Conservation (phyloP, 352 stramenopile genomes). For the Phytophthora megakarya region DNA sequence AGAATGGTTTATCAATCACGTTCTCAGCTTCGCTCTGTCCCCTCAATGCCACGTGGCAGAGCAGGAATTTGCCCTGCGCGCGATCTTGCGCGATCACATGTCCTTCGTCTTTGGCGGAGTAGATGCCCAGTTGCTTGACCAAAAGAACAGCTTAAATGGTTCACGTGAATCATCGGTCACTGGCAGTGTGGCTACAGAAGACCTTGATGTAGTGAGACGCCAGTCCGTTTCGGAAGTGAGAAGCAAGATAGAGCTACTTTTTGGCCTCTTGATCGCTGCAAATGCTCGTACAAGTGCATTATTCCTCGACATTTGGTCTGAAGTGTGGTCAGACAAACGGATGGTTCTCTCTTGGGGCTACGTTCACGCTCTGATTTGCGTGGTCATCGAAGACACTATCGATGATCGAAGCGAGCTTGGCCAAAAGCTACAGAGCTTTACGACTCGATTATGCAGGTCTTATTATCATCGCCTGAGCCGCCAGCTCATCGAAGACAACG, state of each 20-base stretch:
- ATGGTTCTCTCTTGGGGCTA: conserved; percentile 50
- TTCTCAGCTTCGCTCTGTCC: conserved; percentile 60
- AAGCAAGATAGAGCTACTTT: conserved; percentile 34
- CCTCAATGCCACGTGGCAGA: conserved; percentile 32
- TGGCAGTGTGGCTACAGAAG: conserved; percentile 6
- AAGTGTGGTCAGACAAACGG: conserved; percentile 42
- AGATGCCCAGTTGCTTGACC: conserved; percentile 14
- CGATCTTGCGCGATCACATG: conserved; percentile 50
- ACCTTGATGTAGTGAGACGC: conserved; percentile 30
- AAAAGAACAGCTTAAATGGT: conserved; percentile 30
- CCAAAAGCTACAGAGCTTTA: conserved; percentile 31
- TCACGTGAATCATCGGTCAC: conserved; percentile 10
- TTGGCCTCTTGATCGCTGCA: conserved; percentile 25
- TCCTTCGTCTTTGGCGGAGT: conserved; percentile 55
- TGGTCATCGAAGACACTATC: conserved; percentile 22
- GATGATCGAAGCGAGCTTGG: conserved; percentile 23
- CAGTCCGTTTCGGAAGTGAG: conserved; percentile 23
- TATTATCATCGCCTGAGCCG: conserved; percentile 31
- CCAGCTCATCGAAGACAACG: conserved; percentile 14
- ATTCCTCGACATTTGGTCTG: conserved; percentile 57
- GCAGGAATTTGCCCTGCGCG: conserved; percentile 34
- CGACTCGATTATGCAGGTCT: conserved; percentile 22
- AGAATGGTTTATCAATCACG: conserved; percentile 77
- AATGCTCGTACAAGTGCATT: conserved; percentile 26
- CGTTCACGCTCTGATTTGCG: conserved; percentile 41